These are phyloP conservation scores for Singerocomus inundabilis DNA, from an alignment of 1,284 basidiomycete genomes.

Conservation along the genomic window DNA sequence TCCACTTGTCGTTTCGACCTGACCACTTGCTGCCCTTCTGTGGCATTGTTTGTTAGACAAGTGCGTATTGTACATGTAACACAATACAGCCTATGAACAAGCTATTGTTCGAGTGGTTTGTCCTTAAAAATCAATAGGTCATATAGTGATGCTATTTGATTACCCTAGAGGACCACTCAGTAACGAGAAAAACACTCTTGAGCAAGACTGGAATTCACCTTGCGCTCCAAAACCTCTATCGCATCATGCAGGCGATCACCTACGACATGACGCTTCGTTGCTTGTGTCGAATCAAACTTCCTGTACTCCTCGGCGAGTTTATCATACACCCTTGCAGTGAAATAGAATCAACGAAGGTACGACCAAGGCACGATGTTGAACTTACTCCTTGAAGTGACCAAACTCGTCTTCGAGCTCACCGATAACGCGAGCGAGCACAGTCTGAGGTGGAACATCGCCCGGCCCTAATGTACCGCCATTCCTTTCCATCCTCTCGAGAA, in stretches of 20 bases:
- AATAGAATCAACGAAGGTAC: constrained; percentile 9
- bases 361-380: constrained; percentile 8
- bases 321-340: constrained; percentile 69
- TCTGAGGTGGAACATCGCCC: constrained; percentile 68
- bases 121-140: constrained; percentile 75
- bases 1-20: too few species aligned
- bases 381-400: constrained; percentile 83
- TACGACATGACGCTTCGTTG: constrained; percentile 74
- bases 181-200: not conserved
- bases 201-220: constrained; percentile 48
- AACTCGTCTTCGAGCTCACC: constrained; percentile 89
- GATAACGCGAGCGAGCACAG: constrained; percentile 75
- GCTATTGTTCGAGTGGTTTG: constrained; percentile 39
- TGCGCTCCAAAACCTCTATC: constrained; percentile 84
- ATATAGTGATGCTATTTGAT: constrained; percentile 85
- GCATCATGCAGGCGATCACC: constrained; percentile 86
- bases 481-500: constrained; percentile 27
- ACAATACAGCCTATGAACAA: constrained; percentile 2
- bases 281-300: constrained; percentile 78
- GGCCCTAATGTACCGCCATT: constrained; percentile 26
- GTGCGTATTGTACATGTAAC: not conserved
- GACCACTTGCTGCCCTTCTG: too few species aligned
- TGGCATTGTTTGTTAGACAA: too few species aligned
- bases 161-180: constrained; percentile 54
- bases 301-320: constrained; percentile 90